Evolutionary conservation across 306 rosid genomes (phyloP).

Genomic region (Datisca glomerata): DNA sequence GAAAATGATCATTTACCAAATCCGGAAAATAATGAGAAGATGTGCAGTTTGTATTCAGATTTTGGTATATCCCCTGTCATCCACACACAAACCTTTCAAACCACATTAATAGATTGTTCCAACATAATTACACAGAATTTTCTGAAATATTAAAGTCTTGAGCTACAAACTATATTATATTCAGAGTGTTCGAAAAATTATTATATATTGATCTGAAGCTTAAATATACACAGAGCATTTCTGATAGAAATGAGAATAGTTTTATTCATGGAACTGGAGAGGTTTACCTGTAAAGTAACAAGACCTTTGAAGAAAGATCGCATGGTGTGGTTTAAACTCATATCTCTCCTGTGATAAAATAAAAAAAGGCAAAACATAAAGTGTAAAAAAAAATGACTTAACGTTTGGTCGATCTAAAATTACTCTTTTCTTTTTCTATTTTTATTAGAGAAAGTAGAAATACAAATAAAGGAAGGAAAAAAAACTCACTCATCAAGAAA

Average conservation of each 20-base stretch:
- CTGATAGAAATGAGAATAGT: too few relatives aligned
- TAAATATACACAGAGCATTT: too few relatives aligned
- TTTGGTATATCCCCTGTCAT: slow-evolving; percentile 49
- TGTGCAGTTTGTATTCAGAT: slow-evolving; percentile 53
- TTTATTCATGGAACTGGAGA: too few relatives aligned
- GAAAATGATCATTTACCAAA: slow-evolving; percentile 47
- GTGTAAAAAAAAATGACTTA: not conserved
- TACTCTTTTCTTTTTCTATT: not conserved
- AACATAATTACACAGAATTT: not conserved
- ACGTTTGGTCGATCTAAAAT: not conserved
- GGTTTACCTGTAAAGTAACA: slow-evolving; percentile 59
- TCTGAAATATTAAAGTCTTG: not conserved
- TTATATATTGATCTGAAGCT: too few relatives aligned
- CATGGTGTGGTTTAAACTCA: slow-evolving; percentile 50
- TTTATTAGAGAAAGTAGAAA: not conserved
- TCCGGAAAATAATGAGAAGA: slow-evolving; percentile 31
- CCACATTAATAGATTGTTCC: slow-evolving; percentile 9
- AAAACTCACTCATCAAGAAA: slow-evolving; percentile 59
- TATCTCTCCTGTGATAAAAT: slow-evolving; percentile 43
- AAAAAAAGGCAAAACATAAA: not conserved
- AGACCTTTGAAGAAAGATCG: slow-evolving; percentile 48
- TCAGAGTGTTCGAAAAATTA: too few relatives aligned
- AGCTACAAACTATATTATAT: too few relatives aligned
- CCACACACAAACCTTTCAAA: slow-evolving; percentile 6
- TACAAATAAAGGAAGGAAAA: not conserved